phyloP scores from a whole-genome alignment of 768 basidiomycete genomes.

The Leucocoprinus birnbaumii region DNA sequence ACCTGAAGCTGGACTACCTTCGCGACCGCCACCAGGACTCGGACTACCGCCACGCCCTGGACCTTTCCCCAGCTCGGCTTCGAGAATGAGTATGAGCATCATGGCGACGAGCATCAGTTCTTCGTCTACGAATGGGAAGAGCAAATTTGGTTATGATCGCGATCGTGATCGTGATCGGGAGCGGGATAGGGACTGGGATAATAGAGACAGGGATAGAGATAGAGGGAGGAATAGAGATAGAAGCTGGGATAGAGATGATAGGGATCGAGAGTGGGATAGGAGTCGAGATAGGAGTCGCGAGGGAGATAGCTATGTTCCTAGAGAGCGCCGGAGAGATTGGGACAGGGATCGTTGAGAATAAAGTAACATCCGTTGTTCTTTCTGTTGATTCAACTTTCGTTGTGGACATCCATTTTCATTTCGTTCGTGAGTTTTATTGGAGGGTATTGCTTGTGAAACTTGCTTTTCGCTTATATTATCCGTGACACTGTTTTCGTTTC shows the following conservation, averaged over 20 bases:
- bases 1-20: not conserved
- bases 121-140: not conserved
- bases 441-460: too few species aligned
- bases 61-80: not conserved
- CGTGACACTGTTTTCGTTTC: too few species aligned
- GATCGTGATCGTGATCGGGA: not conserved
- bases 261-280: not conserved
- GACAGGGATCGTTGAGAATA: too few species aligned
- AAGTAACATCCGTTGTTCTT: too few species aligned
- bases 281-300: not conserved
- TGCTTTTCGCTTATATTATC: too few species aligned
- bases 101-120: conserved; percentile 2
- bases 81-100: conserved; percentile 4
- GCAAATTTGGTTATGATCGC: not conserved
- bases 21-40: not conserved
- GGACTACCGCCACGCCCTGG: not conserved
- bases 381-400: too few species aligned
- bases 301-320: not conserved
- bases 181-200: not conserved
- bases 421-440: too few species aligned
- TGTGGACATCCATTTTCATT: too few species aligned
- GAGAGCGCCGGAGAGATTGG: not conserved
- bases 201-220: not conserved
- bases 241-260: not conserved
- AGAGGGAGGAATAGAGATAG: not conserved